Evolutionary conservation across 202 grass and related monocot genomes (phyloP).

Genomic region (Alloteropsis angusta): DNA sequence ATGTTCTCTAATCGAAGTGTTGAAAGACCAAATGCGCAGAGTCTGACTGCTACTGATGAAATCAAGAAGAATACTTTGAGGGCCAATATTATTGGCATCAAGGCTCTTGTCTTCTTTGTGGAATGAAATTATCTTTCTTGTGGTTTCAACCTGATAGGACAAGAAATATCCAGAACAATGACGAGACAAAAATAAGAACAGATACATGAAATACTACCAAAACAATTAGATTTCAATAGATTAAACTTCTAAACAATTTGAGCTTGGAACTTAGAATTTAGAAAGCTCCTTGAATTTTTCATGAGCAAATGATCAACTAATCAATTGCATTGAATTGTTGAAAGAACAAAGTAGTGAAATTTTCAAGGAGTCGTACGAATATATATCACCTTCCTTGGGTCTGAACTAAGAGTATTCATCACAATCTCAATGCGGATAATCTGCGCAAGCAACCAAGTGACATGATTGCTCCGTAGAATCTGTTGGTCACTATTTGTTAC

Average conservation of each 20-base stretch:
- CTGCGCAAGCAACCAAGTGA: conserved; percentile 91
- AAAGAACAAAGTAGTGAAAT: background rate
- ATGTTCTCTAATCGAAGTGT: conserved; percentile 79
- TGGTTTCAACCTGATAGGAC: conserved; percentile 73
- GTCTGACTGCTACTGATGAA: conserved; percentile 98
- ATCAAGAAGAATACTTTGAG: conserved; percentile 95
- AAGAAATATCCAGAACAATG: conserved; percentile 16
- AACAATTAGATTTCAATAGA: conserved; percentile 19
- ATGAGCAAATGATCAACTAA: conserved; percentile 5
- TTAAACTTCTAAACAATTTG: conserved; percentile 14
- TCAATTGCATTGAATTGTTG: background rate
- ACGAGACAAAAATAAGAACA: conserved; percentile 4
- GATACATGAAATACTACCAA: background rate
- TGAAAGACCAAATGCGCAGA: conserved; percentile 94
- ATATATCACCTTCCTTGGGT: conserved; percentile 69
- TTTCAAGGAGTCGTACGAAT: background rate
- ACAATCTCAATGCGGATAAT: conserved; percentile 97
- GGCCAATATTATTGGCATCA: conserved; percentile 59
- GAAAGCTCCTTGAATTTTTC: conserved; percentile 3
- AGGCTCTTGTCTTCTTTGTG: conserved; percentile 95
- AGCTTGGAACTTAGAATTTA: background rate
- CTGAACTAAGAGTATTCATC: conserved; percentile 74
- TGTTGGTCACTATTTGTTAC: conserved; percentile 69
- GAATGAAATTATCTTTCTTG: conserved; percentile 96
- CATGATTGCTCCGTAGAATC: conserved; percentile 87